phyloP scores from a whole-genome alignment of 768 basidiomycete species.

The Clitopilus passeckerianus region DNA sequence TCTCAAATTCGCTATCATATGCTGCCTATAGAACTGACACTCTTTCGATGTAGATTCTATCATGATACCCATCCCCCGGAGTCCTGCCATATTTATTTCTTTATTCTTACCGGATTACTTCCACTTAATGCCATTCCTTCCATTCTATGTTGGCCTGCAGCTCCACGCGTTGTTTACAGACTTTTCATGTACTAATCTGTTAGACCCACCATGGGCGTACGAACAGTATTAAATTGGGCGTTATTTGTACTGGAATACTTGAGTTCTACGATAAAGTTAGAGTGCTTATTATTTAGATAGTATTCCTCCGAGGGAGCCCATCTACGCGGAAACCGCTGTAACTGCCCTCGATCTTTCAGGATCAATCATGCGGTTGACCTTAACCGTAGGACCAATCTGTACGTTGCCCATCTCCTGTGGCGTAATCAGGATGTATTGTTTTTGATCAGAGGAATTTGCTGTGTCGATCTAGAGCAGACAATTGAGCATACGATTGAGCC shows the following conservation, averaged over 20 bases:
- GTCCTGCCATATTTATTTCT: background rate
- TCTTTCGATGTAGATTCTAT: background rate
- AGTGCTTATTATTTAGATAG: background rate
- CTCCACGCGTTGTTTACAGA: background rate
- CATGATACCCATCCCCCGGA: background rate
- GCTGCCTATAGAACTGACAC: background rate
- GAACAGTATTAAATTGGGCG: background rate
- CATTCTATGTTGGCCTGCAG: background rate
- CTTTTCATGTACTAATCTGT: too few relatives aligned
- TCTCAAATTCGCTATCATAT: background rate
- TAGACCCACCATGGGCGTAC: background rate
- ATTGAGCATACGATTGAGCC: conserved; percentile 1
- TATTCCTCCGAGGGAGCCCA: background rate
- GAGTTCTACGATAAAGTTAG: background rate
- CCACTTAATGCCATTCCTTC: background rate
- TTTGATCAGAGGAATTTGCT: conserved; percentile 80
- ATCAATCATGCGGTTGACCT: conserved; percentile 74
- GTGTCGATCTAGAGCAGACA: conserved; percentile 67
- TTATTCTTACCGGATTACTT: background rate
- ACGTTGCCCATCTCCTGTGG: conserved; percentile 90
- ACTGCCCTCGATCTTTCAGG: conserved; percentile 62
- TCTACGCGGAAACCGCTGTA: background rate
- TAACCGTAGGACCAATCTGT: conserved; percentile 60
- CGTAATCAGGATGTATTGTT: conserved; percentile 93
- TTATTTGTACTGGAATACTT: background rate